A percentile compares a stretch with the other conserved stretches of the same genome.
Evolutionary conservation across 2,329 filamentous ascomycete species (phyloP).

Genomic region (Pseudogymnoascus sp.): DNA sequence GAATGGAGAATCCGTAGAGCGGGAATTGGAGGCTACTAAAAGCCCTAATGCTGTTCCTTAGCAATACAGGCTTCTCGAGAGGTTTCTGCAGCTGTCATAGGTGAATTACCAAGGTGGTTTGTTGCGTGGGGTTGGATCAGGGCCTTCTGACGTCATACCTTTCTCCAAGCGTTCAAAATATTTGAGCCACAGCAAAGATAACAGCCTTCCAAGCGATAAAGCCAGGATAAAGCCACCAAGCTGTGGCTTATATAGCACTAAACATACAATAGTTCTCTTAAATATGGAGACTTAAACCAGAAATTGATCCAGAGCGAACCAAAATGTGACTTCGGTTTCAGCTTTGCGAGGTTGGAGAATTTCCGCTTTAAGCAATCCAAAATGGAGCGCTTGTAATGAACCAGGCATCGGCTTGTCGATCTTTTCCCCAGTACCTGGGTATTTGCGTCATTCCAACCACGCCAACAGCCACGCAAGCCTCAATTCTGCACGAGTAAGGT

Average conservation of each 20-base stretch:
- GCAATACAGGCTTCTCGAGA: background rate
- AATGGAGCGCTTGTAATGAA: constrained; percentile 1
- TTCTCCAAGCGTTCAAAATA: background rate
- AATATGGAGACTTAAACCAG: background rate
- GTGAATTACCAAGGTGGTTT: constrained; percentile 2
- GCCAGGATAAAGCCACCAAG: background rate
- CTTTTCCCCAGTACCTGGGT: background rate
- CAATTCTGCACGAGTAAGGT: background rate
- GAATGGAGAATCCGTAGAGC: background rate
- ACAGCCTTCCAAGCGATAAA: background rate
- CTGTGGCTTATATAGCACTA: background rate
- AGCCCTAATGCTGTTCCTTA: background rate
- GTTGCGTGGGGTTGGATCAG: constrained; percentile 3
- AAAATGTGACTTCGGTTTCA: background rate
- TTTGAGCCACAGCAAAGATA: background rate
- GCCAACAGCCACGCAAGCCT: background rate
- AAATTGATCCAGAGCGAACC: background rate
- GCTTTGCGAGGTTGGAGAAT: constrained; percentile 1
- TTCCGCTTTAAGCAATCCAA: background rate
- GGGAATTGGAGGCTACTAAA: background rate
- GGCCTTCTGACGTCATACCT: background rate
- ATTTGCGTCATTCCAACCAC: constrained; percentile 1
- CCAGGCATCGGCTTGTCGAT: background rate
- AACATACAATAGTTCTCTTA: background rate
- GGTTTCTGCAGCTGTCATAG: background rate